A percentile compares a stretch with the other conserved stretches of the same genome.
Conservation (phyloP, 2,329 filamentous ascomycete genomes). For the Arthrocladium fulminans region DNA sequence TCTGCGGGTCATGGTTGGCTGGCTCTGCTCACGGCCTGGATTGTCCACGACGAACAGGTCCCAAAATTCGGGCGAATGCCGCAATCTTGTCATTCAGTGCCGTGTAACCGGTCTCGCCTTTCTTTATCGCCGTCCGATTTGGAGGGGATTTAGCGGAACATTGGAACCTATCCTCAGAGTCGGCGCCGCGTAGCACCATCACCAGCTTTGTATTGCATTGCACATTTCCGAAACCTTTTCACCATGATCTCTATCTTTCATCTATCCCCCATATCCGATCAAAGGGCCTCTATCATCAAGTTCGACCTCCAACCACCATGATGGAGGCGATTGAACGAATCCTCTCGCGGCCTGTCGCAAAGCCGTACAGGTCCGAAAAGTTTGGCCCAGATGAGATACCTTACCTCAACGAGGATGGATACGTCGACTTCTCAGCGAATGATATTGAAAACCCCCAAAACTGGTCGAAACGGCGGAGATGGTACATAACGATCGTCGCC, state of each 20-base stretch:
- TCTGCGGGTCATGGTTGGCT: too few relatives aligned
- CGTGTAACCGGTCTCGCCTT: not conserved
- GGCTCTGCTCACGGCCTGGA: too few relatives aligned
- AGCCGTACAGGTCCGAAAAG: constrained; percentile 42
- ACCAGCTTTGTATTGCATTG: too few relatives aligned
- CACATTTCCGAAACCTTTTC: too few relatives aligned
- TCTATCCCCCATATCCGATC: not conserved
- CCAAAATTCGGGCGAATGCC: not conserved
- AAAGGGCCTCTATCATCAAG: not conserved
- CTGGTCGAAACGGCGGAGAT: constrained; percentile 32
- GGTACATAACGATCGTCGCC: constrained; percentile 35
- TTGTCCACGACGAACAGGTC: too few relatives aligned
- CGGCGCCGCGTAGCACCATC: too few relatives aligned
- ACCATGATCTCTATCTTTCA: not conserved
- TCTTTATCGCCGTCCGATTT: not conserved
- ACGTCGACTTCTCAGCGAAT: constrained; percentile 42
- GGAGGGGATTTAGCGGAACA: not conserved
- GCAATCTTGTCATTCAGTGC: not conserved
- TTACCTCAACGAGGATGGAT: constrained; percentile 42
- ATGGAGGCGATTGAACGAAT: constrained; percentile 39
- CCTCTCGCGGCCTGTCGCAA: constrained; percentile 44
- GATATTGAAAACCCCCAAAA: constrained; percentile 41
- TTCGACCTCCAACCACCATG: not conserved
- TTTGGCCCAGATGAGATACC: constrained; percentile 31
- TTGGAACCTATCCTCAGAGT: too few relatives aligned